Base-by-base conservation (phyloP, 352 stramenopile species). In the Peronosclerospora sorghi region DNA sequence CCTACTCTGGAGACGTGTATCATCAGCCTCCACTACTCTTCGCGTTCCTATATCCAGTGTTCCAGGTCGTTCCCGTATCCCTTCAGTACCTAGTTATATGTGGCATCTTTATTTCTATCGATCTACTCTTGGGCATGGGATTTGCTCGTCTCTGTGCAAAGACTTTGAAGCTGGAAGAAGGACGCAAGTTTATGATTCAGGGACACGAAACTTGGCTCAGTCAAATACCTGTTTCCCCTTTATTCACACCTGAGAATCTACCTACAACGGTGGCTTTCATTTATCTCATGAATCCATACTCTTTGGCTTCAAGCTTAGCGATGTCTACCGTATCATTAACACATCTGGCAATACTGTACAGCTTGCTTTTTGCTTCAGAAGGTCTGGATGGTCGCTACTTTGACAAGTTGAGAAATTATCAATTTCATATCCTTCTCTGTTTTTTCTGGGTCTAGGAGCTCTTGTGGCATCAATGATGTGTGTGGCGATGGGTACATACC, bases 11-110 rank as follows among this genome's bases (percentile, higher is more conserved):
- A 21, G 79, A 92, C 56, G 65, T 78, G 26, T 92, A 83, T 58
- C 79, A 92, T 51, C 79, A 92, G 55, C 74, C 76, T 21, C 72
- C 75, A 48, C 69, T 92, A 26, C 60, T 87, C 20, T 84, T 89
- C 40, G 68, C 70, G 15, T 48, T 76, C 35, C 65, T 86, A 32
- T 83, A 83, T 46, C 67, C 65, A 12, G 19, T 80, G n/a, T 52
- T 84, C 3, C 34, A 47, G 1, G 15, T 51, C 8, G 24, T 65
- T 1, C 41, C 64, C 2, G 21, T 18, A 0, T 38, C 12, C 15
- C 18, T 72, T 0, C 54, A 71, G 44, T 73, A 71, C 35, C 18
- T 54, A 8, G 32, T 52, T 0, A 23, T 26, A 21, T 77, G 68
- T 19, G 45, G 37, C 14, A 9, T 79, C 19, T 83, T 83, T 43